A percentile compares a stretch with the other conserved stretches of the same genome.
Conservation (phyloP, 2,329 filamentous ascomycete species). For the Fusarium citri region DNA sequence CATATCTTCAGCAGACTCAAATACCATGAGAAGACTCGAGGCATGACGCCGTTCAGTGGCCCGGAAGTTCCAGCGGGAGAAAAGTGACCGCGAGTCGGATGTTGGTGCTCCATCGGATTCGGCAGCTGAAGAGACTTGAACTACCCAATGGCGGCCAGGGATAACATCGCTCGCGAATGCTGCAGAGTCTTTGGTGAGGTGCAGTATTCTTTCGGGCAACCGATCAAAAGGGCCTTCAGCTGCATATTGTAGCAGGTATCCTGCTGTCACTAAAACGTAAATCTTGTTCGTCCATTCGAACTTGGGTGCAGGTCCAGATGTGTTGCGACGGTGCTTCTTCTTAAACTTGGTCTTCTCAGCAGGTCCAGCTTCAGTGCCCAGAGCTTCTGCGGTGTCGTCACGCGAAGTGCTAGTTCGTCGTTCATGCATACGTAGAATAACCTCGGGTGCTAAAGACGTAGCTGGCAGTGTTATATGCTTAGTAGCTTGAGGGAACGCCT, state of each 20-base stretch:
- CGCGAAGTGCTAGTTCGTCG: constrained; percentile 52
- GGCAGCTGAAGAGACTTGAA: constrained; percentile 77
- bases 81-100: constrained; percentile 68
- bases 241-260: constrained; percentile 80
- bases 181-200: constrained; percentile 78
- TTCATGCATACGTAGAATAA: constrained; percentile 71
- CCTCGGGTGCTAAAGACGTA: constrained; percentile 75
- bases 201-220: constrained; percentile 78
- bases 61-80: constrained; percentile 73
- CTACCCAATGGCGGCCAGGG: constrained; percentile 82
- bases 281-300: constrained; percentile 78
- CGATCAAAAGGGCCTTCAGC: constrained; percentile 77
- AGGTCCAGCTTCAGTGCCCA: constrained; percentile 22
- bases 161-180: constrained; percentile 85
- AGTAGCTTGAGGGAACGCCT: constrained; percentile 86
- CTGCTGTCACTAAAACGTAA: constrained; percentile 76
- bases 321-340: constrained; percentile 61
- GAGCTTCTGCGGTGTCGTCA: constrained; percentile 30
- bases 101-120: constrained; percentile 66
- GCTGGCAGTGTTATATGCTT: constrained; percentile 78
- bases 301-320: constrained; percentile 55
- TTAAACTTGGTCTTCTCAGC: constrained; percentile 54
- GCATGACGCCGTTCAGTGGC: constrained; percentile 64
- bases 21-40: constrained; percentile 76
- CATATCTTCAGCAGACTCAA: constrained; percentile 79